Conservation (phyloP, 2,329 filamentous ascomycete genomes). For the Taxawa tesnikishii region DNA sequence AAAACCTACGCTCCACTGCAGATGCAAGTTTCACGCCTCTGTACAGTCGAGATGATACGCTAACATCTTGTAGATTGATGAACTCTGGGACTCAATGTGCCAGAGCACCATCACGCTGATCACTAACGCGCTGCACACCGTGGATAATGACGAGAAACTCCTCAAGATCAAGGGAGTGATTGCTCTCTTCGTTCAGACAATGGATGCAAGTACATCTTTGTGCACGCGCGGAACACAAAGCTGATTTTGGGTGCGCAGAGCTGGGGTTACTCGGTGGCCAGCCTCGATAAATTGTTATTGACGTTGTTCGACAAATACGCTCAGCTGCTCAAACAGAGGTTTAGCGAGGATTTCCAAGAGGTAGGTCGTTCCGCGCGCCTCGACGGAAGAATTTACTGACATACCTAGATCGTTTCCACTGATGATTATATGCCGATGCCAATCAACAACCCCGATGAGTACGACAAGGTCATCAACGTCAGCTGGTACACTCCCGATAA, state of each 20-base stretch:
- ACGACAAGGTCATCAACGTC: conserved; percentile 89
- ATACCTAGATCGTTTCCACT: conserved; percentile 54
- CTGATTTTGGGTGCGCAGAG: conserved; percentile 42
- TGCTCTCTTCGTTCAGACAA: conserved; percentile 91
- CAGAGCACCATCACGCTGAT: conserved; percentile 74
- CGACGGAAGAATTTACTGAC: conserved; percentile 2
- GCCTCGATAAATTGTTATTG: conserved; percentile 76
- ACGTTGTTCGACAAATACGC: conserved; percentile 89
- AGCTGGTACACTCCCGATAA: conserved; percentile 92
- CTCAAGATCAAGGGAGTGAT: conserved; percentile 93
- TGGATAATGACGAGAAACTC: conserved; percentile 80
- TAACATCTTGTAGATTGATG: conserved; percentile 56
- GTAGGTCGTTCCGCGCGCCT: conserved; percentile 26
- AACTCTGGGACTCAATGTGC: conserved; percentile 97
- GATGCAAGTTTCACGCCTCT: conserved; percentile 48
- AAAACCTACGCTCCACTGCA: conserved; percentile 66
- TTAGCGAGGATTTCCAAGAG: conserved; percentile 93
- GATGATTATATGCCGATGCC: conserved; percentile 99
- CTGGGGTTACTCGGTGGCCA: conserved; percentile 77
- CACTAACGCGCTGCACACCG: conserved; percentile 60
- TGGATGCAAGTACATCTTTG: conserved; percentile 56
- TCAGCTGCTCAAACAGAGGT: conserved; percentile 76
- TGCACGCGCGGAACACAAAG: not conserved
- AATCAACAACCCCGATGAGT: conserved; percentile 80
- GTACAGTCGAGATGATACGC: conserved; percentile 4